phyloP scores from a whole-genome alignment of 2,329 filamentous ascomycete genomes.

The Diplodia mutila region DNA sequence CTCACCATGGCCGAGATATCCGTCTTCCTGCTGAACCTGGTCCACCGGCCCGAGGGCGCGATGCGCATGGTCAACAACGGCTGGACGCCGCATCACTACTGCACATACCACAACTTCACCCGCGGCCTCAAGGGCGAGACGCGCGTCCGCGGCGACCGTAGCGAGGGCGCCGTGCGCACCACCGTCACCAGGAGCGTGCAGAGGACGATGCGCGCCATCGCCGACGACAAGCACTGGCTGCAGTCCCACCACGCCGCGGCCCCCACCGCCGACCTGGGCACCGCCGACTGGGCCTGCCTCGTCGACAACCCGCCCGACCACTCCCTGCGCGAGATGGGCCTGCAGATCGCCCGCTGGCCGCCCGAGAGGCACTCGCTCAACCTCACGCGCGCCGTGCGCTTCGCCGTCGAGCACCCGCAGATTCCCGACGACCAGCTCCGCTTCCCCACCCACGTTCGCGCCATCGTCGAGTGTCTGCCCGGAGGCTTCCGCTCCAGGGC shows the following conservation, averaged over 20 bases:
- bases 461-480: not conserved
- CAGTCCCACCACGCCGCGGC: not conserved
- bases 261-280: not conserved
- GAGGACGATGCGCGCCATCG: not conserved
- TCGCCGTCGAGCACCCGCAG: constrained; percentile 8
- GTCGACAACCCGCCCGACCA: not conserved
- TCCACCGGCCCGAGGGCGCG: constrained; percentile 1
- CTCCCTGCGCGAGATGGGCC: constrained; percentile 6
- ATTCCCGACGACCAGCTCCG: not conserved
- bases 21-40: constrained; percentile 16
- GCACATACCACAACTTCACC: constrained; percentile 3
- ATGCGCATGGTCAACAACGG: not conserved
- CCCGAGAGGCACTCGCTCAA: constrained; percentile 9
- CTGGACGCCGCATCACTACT: not conserved
- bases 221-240: not conserved
- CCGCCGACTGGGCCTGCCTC: not conserved
- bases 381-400: constrained; percentile 2
- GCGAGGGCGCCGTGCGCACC: constrained; percentile 11
- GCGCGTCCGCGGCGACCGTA: not conserved
- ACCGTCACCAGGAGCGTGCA: constrained; percentile 17
- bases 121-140: constrained; percentile 9
- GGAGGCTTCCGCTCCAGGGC: constrained; percentile 7
- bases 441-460: constrained; percentile 3
- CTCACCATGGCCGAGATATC: constrained; percentile 11
- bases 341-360: not conserved